These are phyloP conservation scores for Medicago truncatula DNA, from an alignment of 306 rosid genomes.

Conservation along the genomic window MtrunA17r5.0-ANR NC_053042.1:32761501-32762000, in stretches of 20 bases:
- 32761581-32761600: conserved; percentile 63
- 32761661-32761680: conserved; percentile 30
- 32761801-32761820: not conserved
- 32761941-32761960: too few species aligned
- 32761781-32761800: too few species aligned
- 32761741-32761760: too few species aligned
- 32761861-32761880: not conserved
- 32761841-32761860: not conserved
- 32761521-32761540: conserved; percentile 66
- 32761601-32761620: conserved; percentile 43
- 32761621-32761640: conserved; percentile 45
- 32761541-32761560: conserved; percentile 77
- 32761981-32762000: not conserved
- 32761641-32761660: conserved; percentile 61
- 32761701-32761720: conserved; percentile 6
- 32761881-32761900: not conserved
- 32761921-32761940: too few species aligned
- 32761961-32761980: too few species aligned
- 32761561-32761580: conserved; percentile 76
- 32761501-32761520: conserved; percentile 62
- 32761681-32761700: conserved; percentile 37
- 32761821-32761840: not conserved
- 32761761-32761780: too few species aligned
- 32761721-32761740: not conserved
- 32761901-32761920: not conserved